A percentile compares a stretch with the other conserved stretches of the same genome.
Evolutionary conservation across 2,329 filamentous ascomycete genomes (phyloP).

Genomic region (Cercospora sp.): DNA sequence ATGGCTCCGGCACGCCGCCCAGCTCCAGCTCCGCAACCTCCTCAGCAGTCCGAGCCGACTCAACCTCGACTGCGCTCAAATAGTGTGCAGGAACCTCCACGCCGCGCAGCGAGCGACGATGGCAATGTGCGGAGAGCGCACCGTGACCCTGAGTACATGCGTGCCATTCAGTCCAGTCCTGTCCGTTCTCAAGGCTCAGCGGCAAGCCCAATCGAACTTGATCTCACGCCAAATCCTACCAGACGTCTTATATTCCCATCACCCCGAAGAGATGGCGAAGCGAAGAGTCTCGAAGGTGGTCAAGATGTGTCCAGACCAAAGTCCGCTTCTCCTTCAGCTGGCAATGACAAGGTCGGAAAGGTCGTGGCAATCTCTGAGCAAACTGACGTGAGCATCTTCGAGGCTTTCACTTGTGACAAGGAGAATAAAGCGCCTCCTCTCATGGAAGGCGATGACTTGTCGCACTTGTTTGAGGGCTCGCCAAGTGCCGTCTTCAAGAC

Average conservation of each 20-base stretch:
- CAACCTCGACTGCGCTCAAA: conserved; percentile 44
- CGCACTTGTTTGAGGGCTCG: conserved; percentile 67
- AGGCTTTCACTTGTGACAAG: conserved; percentile 53
- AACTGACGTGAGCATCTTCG: conserved; percentile 35
- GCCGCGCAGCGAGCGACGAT: conserved; percentile 32
- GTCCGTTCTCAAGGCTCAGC: conserved; percentile 51
- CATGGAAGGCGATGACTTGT: conserved; percentile 54
- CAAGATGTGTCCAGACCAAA: conserved; percentile 16
- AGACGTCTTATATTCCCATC: conserved; percentile 76
- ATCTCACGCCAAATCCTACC: conserved; percentile 62
- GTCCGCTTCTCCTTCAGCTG: conserved; percentile 19
- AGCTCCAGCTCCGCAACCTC: background rate
- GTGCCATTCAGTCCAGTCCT: conserved; percentile 64
- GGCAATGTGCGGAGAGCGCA: conserved; percentile 30
- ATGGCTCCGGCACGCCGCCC: conserved; percentile 28
- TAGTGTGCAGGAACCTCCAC: conserved; percentile 47
- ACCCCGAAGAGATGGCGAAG: conserved; percentile 64
- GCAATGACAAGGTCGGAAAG: conserved; percentile 19
- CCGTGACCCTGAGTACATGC: conserved; percentile 47
- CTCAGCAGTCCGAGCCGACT: background rate
- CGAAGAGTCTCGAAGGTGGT: conserved; percentile 61
- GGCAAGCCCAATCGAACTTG: conserved; percentile 52
- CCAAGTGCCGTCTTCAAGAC: conserved; percentile 56
- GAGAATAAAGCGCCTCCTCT: conserved; percentile 55
- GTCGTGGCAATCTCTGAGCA: conserved; percentile 19